Evolutionary conservation across 2,329 filamentous ascomycete genomes (phyloP), one percentile per base, ranked within the genome.

Genomic region (Hymenoscyphus scutula): DNA sequence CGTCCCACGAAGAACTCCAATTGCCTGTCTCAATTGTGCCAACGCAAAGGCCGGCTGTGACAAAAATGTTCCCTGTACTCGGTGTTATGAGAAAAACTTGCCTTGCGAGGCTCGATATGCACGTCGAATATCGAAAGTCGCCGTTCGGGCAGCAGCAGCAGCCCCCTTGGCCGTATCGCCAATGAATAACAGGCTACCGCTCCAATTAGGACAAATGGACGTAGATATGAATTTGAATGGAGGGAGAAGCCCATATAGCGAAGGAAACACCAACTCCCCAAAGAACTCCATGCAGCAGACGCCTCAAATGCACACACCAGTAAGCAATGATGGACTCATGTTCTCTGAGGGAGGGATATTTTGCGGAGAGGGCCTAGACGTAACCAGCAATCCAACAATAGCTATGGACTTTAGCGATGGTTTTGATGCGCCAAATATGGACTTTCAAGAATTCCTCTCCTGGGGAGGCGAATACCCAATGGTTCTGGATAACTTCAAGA

Each of bases 1-100:
- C 0, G 70, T 80, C 13, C 75, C 72, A 15, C 72, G 75, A 30
- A 72, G 76, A 54, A 79, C 77, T 10, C 78, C 78, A 4, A 83
- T 83, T 65, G 80, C 81, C 3, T 83, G 81, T 69, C 74, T 77
- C 53, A 79, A 80, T 64, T 83, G 81, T 62, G 78, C 80, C 32
- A 79, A 75, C 65, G 80, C 80, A 34, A 82, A 83, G 71, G 82
- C 80, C 1, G 79, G 78, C 7, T 83, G 81, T 61, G 80, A 82
- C 63, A 83, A 82, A 69, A 73, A 75, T 60, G 76, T 79, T 1
- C 80, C 80, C 0, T 83, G 81, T 65, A 75, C 77, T n/a, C 75
- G 80, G 61, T 83, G 81, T 62, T 71, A 75, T 5, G 79, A 82
- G 53, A 82, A 82, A 71, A 78, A 77, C 61, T 70, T 82, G n/a